Evolutionary conservation across 2,329 filamentous ascomycete species (phyloP), one percentile per base, ranked within the genome.

Genomic region (Claviceps cyperi): DNA sequence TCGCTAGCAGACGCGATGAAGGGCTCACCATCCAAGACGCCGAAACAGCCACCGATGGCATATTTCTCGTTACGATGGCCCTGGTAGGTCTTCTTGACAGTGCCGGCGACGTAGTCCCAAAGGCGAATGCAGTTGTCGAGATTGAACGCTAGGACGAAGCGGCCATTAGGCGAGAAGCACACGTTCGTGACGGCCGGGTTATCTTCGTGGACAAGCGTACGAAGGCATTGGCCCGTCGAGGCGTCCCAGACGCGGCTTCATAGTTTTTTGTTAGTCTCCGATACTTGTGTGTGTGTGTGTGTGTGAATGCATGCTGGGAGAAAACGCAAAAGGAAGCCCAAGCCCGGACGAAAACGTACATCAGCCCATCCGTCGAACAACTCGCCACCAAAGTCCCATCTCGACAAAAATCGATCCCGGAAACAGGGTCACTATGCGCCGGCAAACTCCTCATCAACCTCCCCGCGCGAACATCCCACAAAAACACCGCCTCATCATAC

Each of bases 31-130:
- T 59, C 67, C 43, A 67, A 59, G 49, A 78, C 74, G 13, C 87
- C 90, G 61, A 97, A 96, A 40, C 83, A 83, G 4, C 89, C 87
- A 2, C 80, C 80, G n/a, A 97, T 75, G 56, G 87, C 91, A 66
- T 85, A 97, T 53, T 83, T 83, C 50, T 80, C 75, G 64, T 98
- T 98, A 50, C 72, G 69, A 61, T 97, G 92, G 0, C 92, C 92
- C 64, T 96, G 89, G 66, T 97, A 98, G 14, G 92, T 98, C 74
- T 98, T 98, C 60, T 95, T 84, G 58, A 92, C 92, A 28, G 82
- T 81, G 7, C 91, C 91, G 38, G 88, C 81, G 8, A 94, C 84
- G 63, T 97, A 98, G 65, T 96, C 86, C 92, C 92, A 98, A 21
- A 98, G 72, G 2, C 92, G 81, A 45, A 98, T 78, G 62, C 86